Conservation (phyloP, 2,329 filamentous ascomycete species). For the Nemania abortiva region DNA sequence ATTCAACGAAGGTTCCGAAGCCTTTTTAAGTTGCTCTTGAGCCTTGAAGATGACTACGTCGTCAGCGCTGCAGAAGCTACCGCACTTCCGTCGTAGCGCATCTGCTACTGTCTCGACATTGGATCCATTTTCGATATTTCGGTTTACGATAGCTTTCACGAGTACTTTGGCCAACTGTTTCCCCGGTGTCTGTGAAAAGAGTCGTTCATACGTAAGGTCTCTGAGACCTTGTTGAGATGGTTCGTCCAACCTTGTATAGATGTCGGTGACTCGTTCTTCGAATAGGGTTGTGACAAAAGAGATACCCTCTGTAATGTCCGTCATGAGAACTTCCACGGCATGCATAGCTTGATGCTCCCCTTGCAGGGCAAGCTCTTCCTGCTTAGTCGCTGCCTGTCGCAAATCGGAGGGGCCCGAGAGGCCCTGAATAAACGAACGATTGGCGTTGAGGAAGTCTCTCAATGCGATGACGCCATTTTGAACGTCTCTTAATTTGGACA, state of each 20-base stretch:
- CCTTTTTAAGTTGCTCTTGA: conserved; percentile 92
- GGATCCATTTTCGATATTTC: conserved; percentile 95
- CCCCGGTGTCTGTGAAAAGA: conserved; percentile 84
- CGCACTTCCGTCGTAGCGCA: conserved; percentile 89
- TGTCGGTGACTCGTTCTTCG: conserved; percentile 91
- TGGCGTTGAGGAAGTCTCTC: conserved; percentile 84
- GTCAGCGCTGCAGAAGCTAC: conserved; percentile 96
- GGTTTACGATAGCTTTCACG: conserved; percentile 97
- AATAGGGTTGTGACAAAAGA: conserved; percentile 96
- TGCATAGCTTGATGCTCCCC: conserved; percentile 94
- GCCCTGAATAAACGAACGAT: conserved; percentile 92
- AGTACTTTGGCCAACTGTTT: conserved; percentile 92
- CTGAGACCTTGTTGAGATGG: conserved; percentile 75
- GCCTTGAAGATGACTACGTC: conserved; percentile 99
- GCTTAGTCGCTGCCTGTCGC: conserved; percentile 80
- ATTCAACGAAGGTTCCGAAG: conserved; percentile 80
- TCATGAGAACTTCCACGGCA: conserved; percentile 85
- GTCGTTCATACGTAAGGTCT: conserved; percentile 84
- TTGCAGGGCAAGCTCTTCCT: conserved; percentile 92
- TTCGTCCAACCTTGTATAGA: conserved; percentile 81
- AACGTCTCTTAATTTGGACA: conserved; percentile 77
- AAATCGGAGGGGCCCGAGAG: conserved; percentile 90
- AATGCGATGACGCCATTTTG: conserved; percentile 85
- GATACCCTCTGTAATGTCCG: conserved; percentile 94
- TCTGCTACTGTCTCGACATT: conserved; percentile 98